These are phyloP conservation scores for Aspergillus sclerotiicarbonarius DNA, from an alignment of 495 filamentous ascomycete species.

Conservation along the genomic window DNA sequence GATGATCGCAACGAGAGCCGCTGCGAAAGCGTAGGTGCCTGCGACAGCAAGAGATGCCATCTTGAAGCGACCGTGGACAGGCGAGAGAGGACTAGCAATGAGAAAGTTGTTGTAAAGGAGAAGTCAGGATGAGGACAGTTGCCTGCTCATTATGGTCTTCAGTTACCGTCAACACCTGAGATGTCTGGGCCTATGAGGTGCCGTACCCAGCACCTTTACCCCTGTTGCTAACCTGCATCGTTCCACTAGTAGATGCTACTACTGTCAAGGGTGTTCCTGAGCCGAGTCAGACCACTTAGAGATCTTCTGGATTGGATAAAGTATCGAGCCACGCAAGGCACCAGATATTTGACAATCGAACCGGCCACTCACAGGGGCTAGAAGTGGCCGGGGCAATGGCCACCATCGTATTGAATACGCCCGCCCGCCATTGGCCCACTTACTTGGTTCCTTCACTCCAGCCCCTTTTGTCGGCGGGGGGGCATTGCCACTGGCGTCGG, in stretches of 20 bases:
- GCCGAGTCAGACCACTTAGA: slow-evolving; percentile 10
- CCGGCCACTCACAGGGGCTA: background rate
- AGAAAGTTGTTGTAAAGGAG: background rate
- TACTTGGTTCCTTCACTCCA: background rate
- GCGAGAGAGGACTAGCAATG: background rate
- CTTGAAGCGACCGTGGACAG: background rate
- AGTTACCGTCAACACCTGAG: too few species aligned
- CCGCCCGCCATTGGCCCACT: background rate
- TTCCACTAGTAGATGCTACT: background rate
- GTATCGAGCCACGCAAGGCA: background rate
- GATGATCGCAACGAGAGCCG: slow-evolving; percentile 49
- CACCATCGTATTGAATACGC: slow-evolving; percentile 1
- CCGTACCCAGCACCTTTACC: background rate
- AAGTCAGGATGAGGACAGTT: background rate
- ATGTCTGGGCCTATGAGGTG: background rate
- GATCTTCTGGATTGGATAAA: background rate
- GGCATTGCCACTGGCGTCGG: background rate
- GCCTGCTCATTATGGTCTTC: background rate
- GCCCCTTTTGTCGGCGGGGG: background rate
- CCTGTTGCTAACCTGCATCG: background rate
- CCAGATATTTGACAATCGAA: background rate
- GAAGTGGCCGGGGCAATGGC: background rate
- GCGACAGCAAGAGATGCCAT: slow-evolving; percentile 20
- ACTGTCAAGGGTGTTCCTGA: background rate
- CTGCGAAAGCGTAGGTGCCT: slow-evolving; percentile 24